Evolutionary conservation across 495 filamentous ascomycete genomes (phyloP), one percentile per base, ranked within the genome.

Genomic region (Letharia lupina): DNA sequence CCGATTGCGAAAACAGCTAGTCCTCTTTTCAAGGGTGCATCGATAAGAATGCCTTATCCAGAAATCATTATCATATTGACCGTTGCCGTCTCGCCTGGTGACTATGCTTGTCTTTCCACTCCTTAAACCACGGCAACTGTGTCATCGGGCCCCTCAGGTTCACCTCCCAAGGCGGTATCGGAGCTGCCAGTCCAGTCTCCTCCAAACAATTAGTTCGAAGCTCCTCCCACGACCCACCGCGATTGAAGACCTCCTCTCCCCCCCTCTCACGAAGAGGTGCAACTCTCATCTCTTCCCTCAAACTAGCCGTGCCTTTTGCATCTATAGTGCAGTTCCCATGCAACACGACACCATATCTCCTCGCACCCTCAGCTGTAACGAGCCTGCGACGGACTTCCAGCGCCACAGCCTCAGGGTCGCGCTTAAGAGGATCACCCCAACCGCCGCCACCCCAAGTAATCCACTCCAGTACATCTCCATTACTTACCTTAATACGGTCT

Each of bases 371-470:
- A 0, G 77, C 31, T 0, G 76, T 82, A n/a, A 83, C 80, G 59
- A 81, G 75, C 52, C 75, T 76, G 13, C 79, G 76, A 35, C 74
- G 76, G 7, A 81, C 79, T 48, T 83, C 81, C 3, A 78, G 66
- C 2, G 79, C 79, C 8, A 82, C 81, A 47, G 74, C 77, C 42
- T 76, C 72, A 2, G 77, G 74, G 2, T 78, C 76, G 9, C 81
- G 77, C 4, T 79, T 78, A 59, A 82, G 68, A 0, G 80, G 79
- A 70, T 83, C 78, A 11, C 81, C 81, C 20, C 81, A 73, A 11
- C 80, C 80, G 45, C 81, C 80, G 16, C 79, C 81, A 50, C 80
- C 79, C 80, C 79, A 81, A 1, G 81, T 82, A 20, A 80, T 71
- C 79, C 80, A 83, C 68, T 81, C 81, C 5, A 82, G 76, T 0